Base-by-base conservation (phyloP, 257 asterid genomes). In the Capsicum rhomboideum region DNA sequence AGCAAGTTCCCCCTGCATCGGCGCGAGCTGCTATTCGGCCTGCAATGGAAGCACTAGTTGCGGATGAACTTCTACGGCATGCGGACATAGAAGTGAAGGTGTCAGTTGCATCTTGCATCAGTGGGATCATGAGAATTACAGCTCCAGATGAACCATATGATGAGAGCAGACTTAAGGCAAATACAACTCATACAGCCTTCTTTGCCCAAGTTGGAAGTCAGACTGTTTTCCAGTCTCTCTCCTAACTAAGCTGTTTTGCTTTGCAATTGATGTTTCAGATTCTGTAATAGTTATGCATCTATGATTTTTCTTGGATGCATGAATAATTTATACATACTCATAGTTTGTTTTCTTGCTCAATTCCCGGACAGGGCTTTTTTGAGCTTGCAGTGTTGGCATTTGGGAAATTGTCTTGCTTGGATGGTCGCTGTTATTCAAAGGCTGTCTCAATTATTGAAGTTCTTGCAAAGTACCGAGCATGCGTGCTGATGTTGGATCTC, bases 61-160 rank as follows among this genome's bases (percentile, higher is more conserved):
- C 89, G n/a, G 84, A 84, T 42, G 84, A 81, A 78, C 82, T 88
- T 13, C 55, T 88, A 54, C 75, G 61, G 49, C 82, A 88, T 82
- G 63, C 85, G 46, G 82, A 68, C 77, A 17, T 78, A 56, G 82
- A 84, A 49, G 89, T 88, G 75, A 78, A 72, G 81, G 80, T 84
- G 68, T 86, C 87, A 21, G 83, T 82, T 34, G 80, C 85, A 34
- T 86, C 86, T 86, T 88, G 86, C 88, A 81, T 88, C 20, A 49
- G 72, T 40, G 83, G 84, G 56, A 61, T 88, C 59, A 16, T 75
- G 12, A 88, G 87, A 63, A 79, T 86, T 50, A 78, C 89, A 50
- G 86, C 89, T 37, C 90, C 90, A 16, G 69, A 66, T 55, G 67
- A 54, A 52, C 89, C 89, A 17, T 88, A 86, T 17, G 55, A 67